Conservation (phyloP, 129 eudicot genomes). For the Pittosporum tobira region DNA sequence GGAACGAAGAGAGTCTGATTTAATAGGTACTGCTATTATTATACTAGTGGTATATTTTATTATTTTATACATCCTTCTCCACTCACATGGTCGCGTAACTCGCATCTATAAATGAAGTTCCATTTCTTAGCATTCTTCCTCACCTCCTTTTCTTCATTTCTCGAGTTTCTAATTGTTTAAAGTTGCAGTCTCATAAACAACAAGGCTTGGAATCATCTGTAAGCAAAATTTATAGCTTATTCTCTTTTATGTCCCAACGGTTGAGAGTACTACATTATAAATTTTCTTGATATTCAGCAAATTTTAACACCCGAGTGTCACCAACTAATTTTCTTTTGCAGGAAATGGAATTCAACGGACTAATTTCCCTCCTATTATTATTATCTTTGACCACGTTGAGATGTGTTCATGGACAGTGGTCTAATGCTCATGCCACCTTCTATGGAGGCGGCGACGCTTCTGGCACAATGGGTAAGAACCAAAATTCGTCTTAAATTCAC, state of each 20-base stretch:
- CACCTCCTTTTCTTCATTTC: not conserved
- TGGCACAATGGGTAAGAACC: constrained; percentile 32
- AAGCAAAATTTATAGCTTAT: not conserved
- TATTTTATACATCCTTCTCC: not conserved
- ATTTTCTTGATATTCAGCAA: not conserved
- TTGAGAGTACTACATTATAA: too few species aligned
- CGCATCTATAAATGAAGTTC: constrained; percentile 2
- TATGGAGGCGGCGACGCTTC: constrained; percentile 40
- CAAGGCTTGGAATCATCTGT: not conserved
- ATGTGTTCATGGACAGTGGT: constrained; percentile 18
- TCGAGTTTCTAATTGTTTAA: not conserved
- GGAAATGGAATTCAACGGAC: constrained; percentile 15
- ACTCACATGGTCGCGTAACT: not conserved
- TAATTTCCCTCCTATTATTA: not conserved
- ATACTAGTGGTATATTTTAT: too few species aligned
- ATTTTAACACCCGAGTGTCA: too few species aligned
- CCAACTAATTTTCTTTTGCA: not conserved
- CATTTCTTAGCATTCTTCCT: not conserved
- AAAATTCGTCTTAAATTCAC: too few species aligned
- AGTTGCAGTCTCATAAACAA: not conserved
- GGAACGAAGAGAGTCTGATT: too few species aligned
- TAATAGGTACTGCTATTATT: too few species aligned
- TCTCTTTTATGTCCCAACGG: too few species aligned
- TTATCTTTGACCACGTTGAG: constrained; percentile 7
- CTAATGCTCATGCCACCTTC: constrained; percentile 30